Conservation (phyloP, 2,329 filamentous ascomycete species). For the Thelonectria blattea region DNA sequence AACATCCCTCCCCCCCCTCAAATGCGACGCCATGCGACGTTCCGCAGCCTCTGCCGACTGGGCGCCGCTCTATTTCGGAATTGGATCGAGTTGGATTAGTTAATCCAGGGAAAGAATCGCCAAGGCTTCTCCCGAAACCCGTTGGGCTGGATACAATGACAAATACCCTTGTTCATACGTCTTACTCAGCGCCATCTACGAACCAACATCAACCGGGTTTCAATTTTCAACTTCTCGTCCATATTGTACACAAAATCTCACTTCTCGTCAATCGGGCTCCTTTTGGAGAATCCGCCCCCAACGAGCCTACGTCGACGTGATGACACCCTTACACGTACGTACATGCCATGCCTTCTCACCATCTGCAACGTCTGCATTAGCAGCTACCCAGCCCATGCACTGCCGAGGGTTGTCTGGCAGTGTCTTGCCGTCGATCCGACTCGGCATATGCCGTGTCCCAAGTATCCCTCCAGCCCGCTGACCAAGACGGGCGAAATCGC, state of each 20-base stretch:
- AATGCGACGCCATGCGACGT: background rate
- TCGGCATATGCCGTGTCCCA: background rate
- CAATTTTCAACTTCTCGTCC: background rate
- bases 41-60: background rate
- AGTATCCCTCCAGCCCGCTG: background rate
- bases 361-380: background rate
- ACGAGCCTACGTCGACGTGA: background rate
- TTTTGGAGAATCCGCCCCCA: background rate
- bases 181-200: background rate
- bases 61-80: background rate
- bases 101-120: background rate
- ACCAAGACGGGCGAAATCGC: background rate
- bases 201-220: background rate
- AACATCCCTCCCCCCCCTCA: background rate
- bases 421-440: background rate
- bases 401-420: background rate
- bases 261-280: background rate
- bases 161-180: background rate
- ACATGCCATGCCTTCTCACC: background rate
- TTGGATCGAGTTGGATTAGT: background rate
- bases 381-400: background rate
- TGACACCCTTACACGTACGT: background rate
- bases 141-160: background rate
- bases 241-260: background rate
- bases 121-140: background rate